Evolutionary conservation across 2,329 filamentous ascomycete genomes (phyloP).

Genomic region (Ceratocystis alfenasii): DNA sequence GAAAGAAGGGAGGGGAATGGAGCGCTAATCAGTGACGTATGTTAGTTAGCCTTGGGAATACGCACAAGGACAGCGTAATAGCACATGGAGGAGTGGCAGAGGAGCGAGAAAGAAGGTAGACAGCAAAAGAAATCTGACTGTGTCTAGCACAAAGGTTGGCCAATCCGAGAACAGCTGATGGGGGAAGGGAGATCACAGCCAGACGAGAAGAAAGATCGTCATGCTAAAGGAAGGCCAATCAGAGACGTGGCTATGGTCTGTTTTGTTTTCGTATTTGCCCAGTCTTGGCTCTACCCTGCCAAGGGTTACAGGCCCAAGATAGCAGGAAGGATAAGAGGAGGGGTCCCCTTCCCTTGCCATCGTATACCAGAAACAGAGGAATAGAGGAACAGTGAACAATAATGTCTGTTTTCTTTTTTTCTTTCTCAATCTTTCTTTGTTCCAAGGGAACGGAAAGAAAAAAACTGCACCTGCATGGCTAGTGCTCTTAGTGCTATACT

Average conservation of each 20-base stretch:
- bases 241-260: no score
- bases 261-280: no score
- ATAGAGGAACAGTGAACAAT: not conserved
- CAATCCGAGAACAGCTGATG: not conserved
- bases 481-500: constrained; percentile 29
- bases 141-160: not conserved
- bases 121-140: not conserved
- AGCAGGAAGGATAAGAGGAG: not conserved
- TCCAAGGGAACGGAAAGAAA: not conserved
- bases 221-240: not conserved
- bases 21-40: not conserved
- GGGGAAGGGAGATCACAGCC: not conserved
- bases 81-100: not conserved
- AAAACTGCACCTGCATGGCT: not conserved
- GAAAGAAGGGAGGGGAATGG: no score
- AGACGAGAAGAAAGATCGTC: not conserved
- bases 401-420: not conserved
- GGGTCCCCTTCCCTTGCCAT: no score
- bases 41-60: not conserved
- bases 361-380: not conserved
- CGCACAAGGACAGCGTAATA: not conserved
- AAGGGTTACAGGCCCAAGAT: not conserved
- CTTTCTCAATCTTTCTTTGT: not conserved
- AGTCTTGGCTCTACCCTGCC: not conserved
- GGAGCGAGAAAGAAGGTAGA: not conserved